Percentiles rank a stretch among this genome's conserved stretches.
phyloP scores from a whole-genome alignment of 2,329 filamentous ascomycete genomes.

The Proliferodiscus dingleyae region DNA sequence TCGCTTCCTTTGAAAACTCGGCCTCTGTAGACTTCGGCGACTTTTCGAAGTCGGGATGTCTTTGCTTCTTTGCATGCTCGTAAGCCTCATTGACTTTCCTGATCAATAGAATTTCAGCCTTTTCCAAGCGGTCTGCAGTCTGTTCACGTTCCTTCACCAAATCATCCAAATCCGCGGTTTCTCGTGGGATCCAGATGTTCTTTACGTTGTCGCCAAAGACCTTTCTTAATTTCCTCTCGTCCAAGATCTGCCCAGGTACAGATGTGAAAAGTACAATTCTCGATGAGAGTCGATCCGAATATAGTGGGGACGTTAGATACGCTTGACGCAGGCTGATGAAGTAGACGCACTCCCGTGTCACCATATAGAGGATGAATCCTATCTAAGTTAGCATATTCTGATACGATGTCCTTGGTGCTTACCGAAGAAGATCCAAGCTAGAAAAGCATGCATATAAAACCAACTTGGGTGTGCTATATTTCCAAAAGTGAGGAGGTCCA shows the following conservation, averaged over 20 bases:
- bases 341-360: constrained; percentile 62
- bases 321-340: constrained; percentile 66
- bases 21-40: constrained; percentile 5
- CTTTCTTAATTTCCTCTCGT: constrained; percentile 50
- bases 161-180: constrained; percentile 54
- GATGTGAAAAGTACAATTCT: constrained; percentile 63
- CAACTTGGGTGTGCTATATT: constrained; percentile 49
- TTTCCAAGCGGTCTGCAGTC: constrained; percentile 57
- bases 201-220: constrained; percentile 60
- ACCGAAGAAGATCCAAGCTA: constrained; percentile 60
- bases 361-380: constrained; percentile 59
- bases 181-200: constrained; percentile 58
- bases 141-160: constrained; percentile 55
- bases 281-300: constrained; percentile 60
- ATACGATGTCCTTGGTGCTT: background rate
- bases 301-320: constrained; percentile 61
- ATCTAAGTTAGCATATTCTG: constrained; percentile 6
- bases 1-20: constrained; percentile 5
- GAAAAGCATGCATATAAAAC: constrained; percentile 55
- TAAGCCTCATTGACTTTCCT: constrained; percentile 51
- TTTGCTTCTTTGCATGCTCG: constrained; percentile 48
- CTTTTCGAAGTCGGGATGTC: constrained; percentile 34
- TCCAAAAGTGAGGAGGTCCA: constrained; percentile 56
- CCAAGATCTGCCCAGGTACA: constrained; percentile 55
- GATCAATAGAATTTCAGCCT: constrained; percentile 59